Base-by-base conservation (phyloP, 805 yeast species). In the Kurtzmaniella cleridarum region DNA sequence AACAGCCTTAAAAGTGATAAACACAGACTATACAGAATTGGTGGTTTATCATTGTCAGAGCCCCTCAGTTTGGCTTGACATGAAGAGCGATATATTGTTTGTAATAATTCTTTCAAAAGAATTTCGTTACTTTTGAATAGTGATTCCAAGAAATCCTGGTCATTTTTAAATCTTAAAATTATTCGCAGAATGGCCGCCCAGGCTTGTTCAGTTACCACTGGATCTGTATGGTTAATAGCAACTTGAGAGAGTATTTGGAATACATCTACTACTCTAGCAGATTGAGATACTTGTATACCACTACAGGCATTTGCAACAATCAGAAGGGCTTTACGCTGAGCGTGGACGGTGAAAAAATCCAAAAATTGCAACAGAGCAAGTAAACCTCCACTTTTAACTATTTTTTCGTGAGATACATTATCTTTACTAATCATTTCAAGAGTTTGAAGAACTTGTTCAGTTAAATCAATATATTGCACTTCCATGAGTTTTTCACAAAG, bases 311-410 rank as follows among this genome's bases (percentile, higher is more conserved):
- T 81, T 3, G 93, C 82, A 13, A 84, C 83, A 28, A 85, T 83
- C 1, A 70, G 63, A 27, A 89, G 62, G 12, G 95, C 87, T 46
- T 88, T 84, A 39, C 95, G 67, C 58, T 91, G 98, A 1, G 95
- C 85, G 61, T 87, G 95, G 15, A 80, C 73, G 1, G 96, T 85
- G 57, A 91, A 84, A 53, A 91, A 91, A 55, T 93, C 98, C 43
- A 90, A 66, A 51, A 79, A 86, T 50, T 76, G 77, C 33, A 93
- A 59, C 44, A 86, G 81, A 0, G 85, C 76, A 5, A 69, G 60
- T 7, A 90, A 57, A 7, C 89, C 82, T 29, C 83, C 81, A 40
- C 77, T 73, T 15, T 67, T 56, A 30, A 87, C 60, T 11, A 86
- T 67, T 23, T 66, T 71, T 31, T 60, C 55, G 43, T 66, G 73